Base-by-base conservation (phyloP, 768 basidiomycete genomes). In the Lactarius deliciosus region DNA sequence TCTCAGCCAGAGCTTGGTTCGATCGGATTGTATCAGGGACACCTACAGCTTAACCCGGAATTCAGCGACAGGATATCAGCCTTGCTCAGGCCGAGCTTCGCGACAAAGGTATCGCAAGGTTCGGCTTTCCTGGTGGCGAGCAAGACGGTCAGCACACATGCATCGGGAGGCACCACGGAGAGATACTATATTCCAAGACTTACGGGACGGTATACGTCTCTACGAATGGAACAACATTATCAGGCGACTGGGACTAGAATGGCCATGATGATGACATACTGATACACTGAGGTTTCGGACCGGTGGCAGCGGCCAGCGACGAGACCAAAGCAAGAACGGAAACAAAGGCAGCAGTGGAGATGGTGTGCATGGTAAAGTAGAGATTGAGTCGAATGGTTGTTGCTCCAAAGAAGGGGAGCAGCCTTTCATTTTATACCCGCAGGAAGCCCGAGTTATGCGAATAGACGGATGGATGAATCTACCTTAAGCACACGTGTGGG, bases 261-360 rank as follows among this genome's bases (percentile, higher is more conserved):
- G 40, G 15, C 5, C 13, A 40, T 25, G 22, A 32, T 45, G 41
- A 47, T 6, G 18, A 56, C 63, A 20, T 20, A 68, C 66, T 41
- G 4, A 2, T 2, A 40, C 64, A 65, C 30, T 56, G 41, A 13
- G 41, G 20, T 13, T 47, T 34, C 34, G 34, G 34, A 8, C 34
- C 34, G 34, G 34, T 34, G 34, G 34, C 34, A 8, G 34, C 34
- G 18, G 50, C 43, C 64, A 65, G 34, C 0, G 41, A 28, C 18
- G 63, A 34, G 16, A 16, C 28, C 34, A 66, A 45, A 54, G 63
- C 38, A 34, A 67, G 63, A 36, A 41, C 47, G 9, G 63, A 59
- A 57, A 64, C 38, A 25, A 64, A 18, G 10, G 34, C 30, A 47
- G 34, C 20, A 40, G 60, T 32, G 25, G 45, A 50, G 55, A 57